A percentile compares a stretch with the other conserved stretches of the same genome.
phyloP scores from a whole-genome alignment of 2,329 filamentous ascomycete genomes.

The Hymenoscyphus albidus region DNA sequence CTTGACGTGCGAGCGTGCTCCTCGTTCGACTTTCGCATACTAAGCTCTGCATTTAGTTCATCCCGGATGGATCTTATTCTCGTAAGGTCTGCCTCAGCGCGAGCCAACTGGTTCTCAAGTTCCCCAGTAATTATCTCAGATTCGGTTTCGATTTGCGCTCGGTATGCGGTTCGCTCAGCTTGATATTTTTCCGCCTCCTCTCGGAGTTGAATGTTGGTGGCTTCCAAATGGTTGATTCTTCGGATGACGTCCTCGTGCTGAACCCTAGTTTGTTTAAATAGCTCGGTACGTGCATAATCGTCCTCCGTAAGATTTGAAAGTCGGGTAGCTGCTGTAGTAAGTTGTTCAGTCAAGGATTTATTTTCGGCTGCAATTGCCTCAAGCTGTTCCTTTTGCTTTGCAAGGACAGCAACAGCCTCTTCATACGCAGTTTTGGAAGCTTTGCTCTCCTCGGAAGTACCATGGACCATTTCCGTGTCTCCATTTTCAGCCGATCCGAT shows the following conservation, averaged over 20 bases:
- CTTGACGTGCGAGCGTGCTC: constrained; percentile 69
- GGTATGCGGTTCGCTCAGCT: constrained; percentile 78
- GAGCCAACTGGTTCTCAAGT: constrained; percentile 75
- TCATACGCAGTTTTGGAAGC: constrained; percentile 73
- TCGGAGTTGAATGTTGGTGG: constrained; percentile 76
- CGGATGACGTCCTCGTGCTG: constrained; percentile 93
- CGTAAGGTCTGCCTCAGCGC: constrained; percentile 78
- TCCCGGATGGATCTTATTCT: constrained; percentile 81
- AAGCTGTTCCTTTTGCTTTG: constrained; percentile 85
- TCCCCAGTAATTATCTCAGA: constrained; percentile 68
- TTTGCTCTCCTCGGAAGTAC: constrained; percentile 52
- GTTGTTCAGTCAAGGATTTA: constrained; percentile 68
- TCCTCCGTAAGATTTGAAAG: constrained; percentile 79
- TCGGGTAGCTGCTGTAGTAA: constrained; percentile 66
- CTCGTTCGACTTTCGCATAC: constrained; percentile 72
- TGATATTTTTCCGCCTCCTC: constrained; percentile 84
- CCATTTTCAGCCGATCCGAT: constrained; percentile 42
- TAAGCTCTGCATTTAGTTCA: constrained; percentile 77
- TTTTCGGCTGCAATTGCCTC: constrained; percentile 76
- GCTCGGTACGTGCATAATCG: constrained; percentile 86
- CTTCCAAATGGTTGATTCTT: constrained; percentile 86
- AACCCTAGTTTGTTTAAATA: constrained; percentile 86
- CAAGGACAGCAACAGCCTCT: constrained; percentile 70
- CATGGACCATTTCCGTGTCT: constrained; percentile 42
- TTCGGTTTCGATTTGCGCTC: constrained; percentile 77